A percentile compares a stretch with the other conserved stretches of the same genome.
Evolutionary conservation across 345 rosid genomes (phyloP).

Genomic region (Anastatica hierochuntica): DNA sequence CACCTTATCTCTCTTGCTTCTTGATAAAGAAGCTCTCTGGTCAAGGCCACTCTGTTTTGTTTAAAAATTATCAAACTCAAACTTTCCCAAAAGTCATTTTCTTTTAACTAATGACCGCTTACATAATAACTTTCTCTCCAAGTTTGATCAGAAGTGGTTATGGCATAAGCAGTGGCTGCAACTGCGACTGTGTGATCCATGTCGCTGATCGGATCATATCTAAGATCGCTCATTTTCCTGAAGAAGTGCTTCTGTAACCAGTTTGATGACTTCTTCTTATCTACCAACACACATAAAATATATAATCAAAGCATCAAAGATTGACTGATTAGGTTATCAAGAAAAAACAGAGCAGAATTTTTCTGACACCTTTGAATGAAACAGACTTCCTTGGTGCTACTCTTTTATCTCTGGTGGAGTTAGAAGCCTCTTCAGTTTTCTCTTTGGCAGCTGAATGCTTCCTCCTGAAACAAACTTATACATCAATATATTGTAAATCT

Average conservation of each 20-base stretch:
- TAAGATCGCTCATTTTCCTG: conserved; percentile 19
- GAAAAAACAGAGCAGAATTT: neutral
- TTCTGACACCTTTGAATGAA: conserved; percentile 24
- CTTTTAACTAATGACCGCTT: neutral
- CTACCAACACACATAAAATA: conserved; percentile 7
- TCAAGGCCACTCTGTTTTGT: conserved; percentile 20
- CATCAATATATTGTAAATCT: neutral
- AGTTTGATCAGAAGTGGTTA: conserved; percentile 12
- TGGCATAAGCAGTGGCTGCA: conserved; percentile 30
- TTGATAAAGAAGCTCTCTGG: conserved; percentile 13
- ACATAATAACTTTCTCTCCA: conserved; percentile 19
- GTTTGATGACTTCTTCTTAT: conserved; percentile 18
- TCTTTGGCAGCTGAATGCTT: conserved; percentile 5
- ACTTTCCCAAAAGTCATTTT: too few species aligned
- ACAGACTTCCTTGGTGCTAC: conserved; percentile 23
- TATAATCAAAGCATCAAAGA: neutral
- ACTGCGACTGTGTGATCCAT: conserved; percentile 26
- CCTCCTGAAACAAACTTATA: conserved; percentile 13
- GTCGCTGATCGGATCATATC: conserved; percentile 19
- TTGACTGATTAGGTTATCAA: neutral
- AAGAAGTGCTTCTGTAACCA: conserved; percentile 27
- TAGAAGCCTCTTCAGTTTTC: conserved; percentile 1
- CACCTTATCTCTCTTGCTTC: too few species aligned
- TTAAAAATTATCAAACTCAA: too few species aligned
- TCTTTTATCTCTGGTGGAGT: conserved; percentile 10